Base-by-base conservation (phyloP, 179 eudicot species). In the Camellia oleifera region DNA sequence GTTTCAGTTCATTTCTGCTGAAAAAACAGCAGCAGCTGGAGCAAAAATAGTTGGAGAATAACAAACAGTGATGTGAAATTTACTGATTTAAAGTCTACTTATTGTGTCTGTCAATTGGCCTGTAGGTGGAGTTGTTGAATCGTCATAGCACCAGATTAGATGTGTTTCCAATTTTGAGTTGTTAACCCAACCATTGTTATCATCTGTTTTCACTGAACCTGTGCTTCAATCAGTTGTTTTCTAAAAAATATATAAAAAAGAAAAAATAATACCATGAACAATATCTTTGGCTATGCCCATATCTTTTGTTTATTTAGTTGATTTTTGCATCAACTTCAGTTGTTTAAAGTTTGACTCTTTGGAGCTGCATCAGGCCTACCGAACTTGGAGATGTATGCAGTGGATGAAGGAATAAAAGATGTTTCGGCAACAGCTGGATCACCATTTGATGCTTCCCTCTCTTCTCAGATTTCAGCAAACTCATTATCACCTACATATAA, bases 381-480 rank as follows among this genome's bases (percentile, higher is more conserved):
- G 46, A 81, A 48, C 18, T 57, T 53, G 45, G 56, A 72, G 45
- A 57, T 72, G 23, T 18, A 68, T 72, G 52, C 15, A 42, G 70
- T 72, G 57, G 83, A 52, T 18, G 72, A 58, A 68, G 84, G 74
- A 69, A 81, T 18, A 15, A 70, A 81, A 79, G 79, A 72, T 54
- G 32, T 52, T 66, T 75, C 77, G 81, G 81, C 82, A 72, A 76
- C 81, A 50, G 63, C 84, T 79, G 82, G 77, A 73, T 84, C 84
- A 1, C 80, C 83, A 61, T 76, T 78, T 44, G 63, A 84, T 73
- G 75, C 67, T 56, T 86, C 92, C 53, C 17, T 70, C 66, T 83
- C 85, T 78, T 82, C 90, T 58, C 85, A 77, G 57, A 80, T 80
- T 44, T 89, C 94, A 58, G 77, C 75, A 52, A 71, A 82, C 42